phyloP scores from a whole-genome alignment of 805 yeast species.

The Sporopachydermia quercuum region DNA sequence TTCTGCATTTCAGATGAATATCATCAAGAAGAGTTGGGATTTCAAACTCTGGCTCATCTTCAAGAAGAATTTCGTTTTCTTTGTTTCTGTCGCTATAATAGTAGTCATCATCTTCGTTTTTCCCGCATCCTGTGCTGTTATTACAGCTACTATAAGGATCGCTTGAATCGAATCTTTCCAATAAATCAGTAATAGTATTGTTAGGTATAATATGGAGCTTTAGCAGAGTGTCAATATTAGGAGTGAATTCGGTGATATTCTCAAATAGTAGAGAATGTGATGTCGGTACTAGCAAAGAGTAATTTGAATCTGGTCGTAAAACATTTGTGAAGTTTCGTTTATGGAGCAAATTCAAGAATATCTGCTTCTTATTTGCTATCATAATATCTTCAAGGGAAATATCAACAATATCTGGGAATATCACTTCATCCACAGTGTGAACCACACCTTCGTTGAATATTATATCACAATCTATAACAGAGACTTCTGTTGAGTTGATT shows the following conservation, averaged over 20 bases:
- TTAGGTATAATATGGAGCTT: constrained; percentile 57
- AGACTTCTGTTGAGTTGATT: constrained; percentile 9
- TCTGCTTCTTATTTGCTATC: constrained; percentile 31
- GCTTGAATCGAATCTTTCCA: no score
- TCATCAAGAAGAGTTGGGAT: constrained; percentile 29
- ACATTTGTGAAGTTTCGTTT: constrained; percentile 28
- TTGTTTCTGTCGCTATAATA: constrained; percentile 5
- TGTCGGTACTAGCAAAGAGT: constrained; percentile 65
- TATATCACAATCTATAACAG: constrained; percentile 37
- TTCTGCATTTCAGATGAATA: constrained; percentile 30
- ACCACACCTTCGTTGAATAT: constrained; percentile 75
- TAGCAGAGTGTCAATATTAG: constrained; percentile 37
- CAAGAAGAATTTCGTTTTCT: constrained; percentile 9
- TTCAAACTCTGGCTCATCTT: constrained; percentile 27
- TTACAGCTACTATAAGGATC: no score
- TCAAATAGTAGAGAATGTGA: constrained; percentile 36
- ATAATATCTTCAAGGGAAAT: constrained; percentile 44
- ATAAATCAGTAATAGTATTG: constrained; percentile 23
- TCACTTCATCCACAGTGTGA: constrained; percentile 45
- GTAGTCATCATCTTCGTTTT: constrained; percentile 2
- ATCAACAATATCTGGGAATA: constrained; percentile 40
- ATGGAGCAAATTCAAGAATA: constrained; percentile 32
- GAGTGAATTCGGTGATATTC: constrained; percentile 30
- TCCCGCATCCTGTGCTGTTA: constrained; percentile 5
- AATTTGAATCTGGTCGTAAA: constrained; percentile 24